phyloP scores from a whole-genome alignment of 2,329 filamentous ascomycete species.

The Calonectria hawksworthii region DNA sequence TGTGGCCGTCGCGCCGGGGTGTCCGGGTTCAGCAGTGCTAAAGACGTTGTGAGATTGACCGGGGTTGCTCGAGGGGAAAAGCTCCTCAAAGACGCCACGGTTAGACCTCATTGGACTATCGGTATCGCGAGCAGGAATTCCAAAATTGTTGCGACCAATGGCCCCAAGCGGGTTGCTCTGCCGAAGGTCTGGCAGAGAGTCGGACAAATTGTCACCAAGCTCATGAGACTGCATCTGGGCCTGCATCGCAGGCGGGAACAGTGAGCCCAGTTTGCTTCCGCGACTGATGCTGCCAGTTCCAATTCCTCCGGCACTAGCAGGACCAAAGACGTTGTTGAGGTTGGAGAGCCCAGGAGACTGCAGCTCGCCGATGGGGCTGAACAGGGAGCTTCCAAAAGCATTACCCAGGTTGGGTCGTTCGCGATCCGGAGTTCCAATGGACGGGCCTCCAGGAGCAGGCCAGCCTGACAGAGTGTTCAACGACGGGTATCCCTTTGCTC shows the following conservation, averaged over 20 bases:
- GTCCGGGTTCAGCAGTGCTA: conserved; percentile 54
- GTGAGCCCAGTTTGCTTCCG: conserved; percentile 84
- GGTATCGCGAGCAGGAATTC: conserved; percentile 66
- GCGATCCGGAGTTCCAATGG: conserved; percentile 77
- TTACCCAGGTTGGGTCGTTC: conserved; percentile 69
- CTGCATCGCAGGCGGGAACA: conserved; percentile 92
- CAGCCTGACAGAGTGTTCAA: conserved; percentile 75
- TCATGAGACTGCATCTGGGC: conserved; percentile 87
- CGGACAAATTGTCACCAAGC: conserved; percentile 71
- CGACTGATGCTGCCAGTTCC: conserved; percentile 78
- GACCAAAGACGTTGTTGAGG: conserved; percentile 78
- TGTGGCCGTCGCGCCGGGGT: conserved; percentile 50
- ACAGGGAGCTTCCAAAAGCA: conserved; percentile 84
- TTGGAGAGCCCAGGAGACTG: conserved; percentile 81
- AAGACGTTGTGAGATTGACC: conserved; percentile 53
- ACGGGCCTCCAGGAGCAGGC: conserved; percentile 67
- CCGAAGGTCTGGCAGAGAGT: conserved; percentile 71
- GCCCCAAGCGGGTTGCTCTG: conserved; percentile 74
- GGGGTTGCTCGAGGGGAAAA: conserved; percentile 59
- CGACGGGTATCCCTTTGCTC: conserved; percentile 78
- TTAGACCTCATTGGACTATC: conserved; percentile 71
- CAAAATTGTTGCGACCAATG: conserved; percentile 75
- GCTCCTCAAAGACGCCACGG: conserved; percentile 69
- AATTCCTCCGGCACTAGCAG: conserved; percentile 66
- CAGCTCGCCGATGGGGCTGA: conserved; percentile 82